Evolutionary conservation across 1,139 yeast species (phyloP), one percentile per base, ranked within the genome.

Genomic region (Geotrichum macrosporum): DNA sequence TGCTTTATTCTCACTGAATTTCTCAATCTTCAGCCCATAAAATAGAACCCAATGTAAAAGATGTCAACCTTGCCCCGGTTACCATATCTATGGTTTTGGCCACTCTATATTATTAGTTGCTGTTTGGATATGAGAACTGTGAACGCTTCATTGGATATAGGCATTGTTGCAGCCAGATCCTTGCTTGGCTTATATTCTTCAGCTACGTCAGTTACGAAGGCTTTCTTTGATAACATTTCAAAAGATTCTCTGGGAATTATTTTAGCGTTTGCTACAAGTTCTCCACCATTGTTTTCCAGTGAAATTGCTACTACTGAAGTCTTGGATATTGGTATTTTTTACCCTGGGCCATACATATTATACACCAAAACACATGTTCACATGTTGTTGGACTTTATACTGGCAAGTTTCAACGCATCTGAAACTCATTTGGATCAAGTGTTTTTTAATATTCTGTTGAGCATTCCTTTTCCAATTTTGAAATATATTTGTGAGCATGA

Each of bases 1-100:
- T 59, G 38, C 53, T 65, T 29, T 61, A 60, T 51, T 58, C 55
- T 29, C 54, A 55, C 36, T 49, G 58, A n/a, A 51, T 52, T 32
- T 46, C 47, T 29, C 56, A 52, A 9, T 35, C 54, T 32, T 61
- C 60, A 16, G 57, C 79, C 13, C 72, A 76, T 55, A 77, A 75
- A 53, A 77, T 77, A 35, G 73, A 75, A 34, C 70, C 77, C 57
- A 69, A 75, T 27, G 76, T 76, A 19, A 72, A 73, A 51, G 81
- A 77, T 61, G 75, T 73, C 49, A 74, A 72, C 56, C 69, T 75
- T 58, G 77, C 77, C n/a, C 53, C 59, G 9, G 51, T 58, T 18
- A 52, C 65, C 9, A 45, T 65, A 26, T 57, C 65, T 2, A 57
- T 63, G 57, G 64, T 65, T 3, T 53, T 65, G 42, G 67, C 67